Conservation (phyloP, 345 rosid genomes). For the Leavenworthia alabamica region DNA sequence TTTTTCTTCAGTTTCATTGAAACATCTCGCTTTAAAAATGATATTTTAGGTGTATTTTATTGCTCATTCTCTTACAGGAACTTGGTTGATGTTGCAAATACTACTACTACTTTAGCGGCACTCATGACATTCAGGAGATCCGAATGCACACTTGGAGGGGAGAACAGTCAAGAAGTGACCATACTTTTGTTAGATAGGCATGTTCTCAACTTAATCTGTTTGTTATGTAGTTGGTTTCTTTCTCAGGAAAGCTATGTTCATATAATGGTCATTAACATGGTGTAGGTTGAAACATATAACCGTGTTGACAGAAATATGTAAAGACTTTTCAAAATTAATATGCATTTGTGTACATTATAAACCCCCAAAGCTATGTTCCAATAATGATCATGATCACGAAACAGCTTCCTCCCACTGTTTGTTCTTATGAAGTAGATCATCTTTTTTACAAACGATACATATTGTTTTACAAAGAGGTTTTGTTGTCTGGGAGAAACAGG, state of each 20-base stretch:
- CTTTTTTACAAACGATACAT: constrained; percentile 8
- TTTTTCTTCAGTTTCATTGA: background rate
- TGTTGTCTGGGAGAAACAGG: constrained; percentile 53
- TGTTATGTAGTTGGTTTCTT: too few species aligned
- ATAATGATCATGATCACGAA: background rate
- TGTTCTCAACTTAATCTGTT: too few species aligned
- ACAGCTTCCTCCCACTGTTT: background rate
- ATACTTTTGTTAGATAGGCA: constrained; percentile 81
- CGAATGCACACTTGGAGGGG: constrained; percentile 85
- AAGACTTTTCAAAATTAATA: background rate
- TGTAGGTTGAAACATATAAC: constrained; percentile 48
- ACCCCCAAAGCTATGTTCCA: too few species aligned
- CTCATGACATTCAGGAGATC: constrained; percentile 85
- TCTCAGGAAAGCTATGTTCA: too few species aligned
- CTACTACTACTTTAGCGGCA: constrained; percentile 91
- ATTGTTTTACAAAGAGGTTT: background rate
- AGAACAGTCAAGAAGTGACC: constrained; percentile 65
- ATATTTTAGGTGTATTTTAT: background rate
- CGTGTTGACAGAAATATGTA: background rate
- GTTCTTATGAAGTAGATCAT: too few species aligned
- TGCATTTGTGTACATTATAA: too few species aligned
- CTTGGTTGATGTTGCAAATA: constrained; percentile 92
- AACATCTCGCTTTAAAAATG: background rate
- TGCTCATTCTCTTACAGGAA: constrained; percentile 31
- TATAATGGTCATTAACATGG: too few species aligned